phyloP scores from a whole-genome alignment of 176 grass and related monocot genomes.

The Calamus simplicifolius region DNA sequence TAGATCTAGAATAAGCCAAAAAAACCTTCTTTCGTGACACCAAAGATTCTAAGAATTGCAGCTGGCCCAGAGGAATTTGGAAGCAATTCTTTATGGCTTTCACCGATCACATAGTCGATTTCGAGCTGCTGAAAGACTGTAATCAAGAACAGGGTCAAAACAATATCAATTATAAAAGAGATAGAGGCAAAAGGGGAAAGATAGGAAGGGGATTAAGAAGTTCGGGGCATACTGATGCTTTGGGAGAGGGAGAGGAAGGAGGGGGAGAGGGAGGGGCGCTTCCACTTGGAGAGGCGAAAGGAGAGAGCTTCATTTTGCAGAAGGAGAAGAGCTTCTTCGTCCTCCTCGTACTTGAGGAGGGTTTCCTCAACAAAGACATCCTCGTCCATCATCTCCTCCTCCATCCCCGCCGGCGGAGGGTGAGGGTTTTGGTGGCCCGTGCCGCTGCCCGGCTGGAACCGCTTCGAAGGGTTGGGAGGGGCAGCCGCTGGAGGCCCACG shows the following conservation, averaged over 20 bases:
- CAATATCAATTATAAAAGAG: constrained; percentile 2
- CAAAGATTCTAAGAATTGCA: constrained; percentile 89
- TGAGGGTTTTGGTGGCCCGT: constrained; percentile 9
- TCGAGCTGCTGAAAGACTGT: constrained; percentile 96
- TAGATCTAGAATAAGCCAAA: no score
- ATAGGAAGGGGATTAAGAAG: background rate
- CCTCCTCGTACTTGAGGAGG: constrained; percentile 53
- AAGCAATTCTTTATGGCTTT: constrained; percentile 69
- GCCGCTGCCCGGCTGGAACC: constrained; percentile 36
- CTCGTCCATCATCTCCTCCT: constrained; percentile 98
- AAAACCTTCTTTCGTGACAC: constrained; percentile 91
- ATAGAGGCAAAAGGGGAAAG: background rate
- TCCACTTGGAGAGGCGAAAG: constrained; percentile 73
- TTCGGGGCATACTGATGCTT: constrained; percentile 26
- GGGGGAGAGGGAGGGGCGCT: constrained; percentile 53
- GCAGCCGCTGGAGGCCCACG: constrained; percentile 31
- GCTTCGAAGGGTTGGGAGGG: constrained; percentile 32
- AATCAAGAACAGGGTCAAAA: constrained; percentile 14
- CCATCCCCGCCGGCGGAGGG: constrained; percentile 6
- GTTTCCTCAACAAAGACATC: constrained; percentile 80
- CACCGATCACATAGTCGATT: constrained; percentile 92
- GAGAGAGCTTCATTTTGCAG: constrained; percentile 55
- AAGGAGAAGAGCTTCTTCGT: constrained; percentile 65
- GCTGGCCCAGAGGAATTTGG: constrained; percentile 72
- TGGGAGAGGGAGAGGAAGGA: constrained; percentile 33